Percentiles rank a stretch among this genome's conserved stretches.
phyloP scores from a whole-genome alignment of 495 filamentous ascomycete genomes.

The Penicillium riverlandense region DNA sequence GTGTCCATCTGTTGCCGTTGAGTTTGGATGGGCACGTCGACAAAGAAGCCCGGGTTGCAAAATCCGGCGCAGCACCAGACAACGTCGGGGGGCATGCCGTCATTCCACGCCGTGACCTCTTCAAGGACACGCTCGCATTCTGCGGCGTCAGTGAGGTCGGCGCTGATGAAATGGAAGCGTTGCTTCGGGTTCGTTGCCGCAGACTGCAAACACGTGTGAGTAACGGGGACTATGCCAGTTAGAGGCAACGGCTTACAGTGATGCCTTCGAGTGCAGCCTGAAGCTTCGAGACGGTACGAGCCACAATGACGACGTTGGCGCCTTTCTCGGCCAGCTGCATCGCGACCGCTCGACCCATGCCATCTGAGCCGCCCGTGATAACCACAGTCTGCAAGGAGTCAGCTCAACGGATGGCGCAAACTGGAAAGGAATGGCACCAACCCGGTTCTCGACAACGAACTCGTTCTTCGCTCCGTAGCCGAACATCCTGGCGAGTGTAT shows the following conservation, averaged over 20 bases:
- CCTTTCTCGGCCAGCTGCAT: slow-evolving; percentile 71
- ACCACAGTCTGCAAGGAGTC: slow-evolving; percentile 58
- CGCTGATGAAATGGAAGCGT: slow-evolving; percentile 75
- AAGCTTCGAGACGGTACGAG: slow-evolving; percentile 72
- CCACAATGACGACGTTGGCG: slow-evolving; percentile 79
- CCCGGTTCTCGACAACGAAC: slow-evolving; percentile 74
- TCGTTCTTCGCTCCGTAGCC: slow-evolving; percentile 58
- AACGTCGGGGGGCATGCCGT: slow-evolving; percentile 64
- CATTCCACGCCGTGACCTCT: slow-evolving; percentile 80
- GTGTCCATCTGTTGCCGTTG: slow-evolving; percentile 78
- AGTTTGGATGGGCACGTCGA: slow-evolving; percentile 57
- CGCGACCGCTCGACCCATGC: slow-evolving; percentile 74
- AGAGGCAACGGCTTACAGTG: slow-evolving; percentile 33
- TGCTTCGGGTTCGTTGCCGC: slow-evolving; percentile 53
- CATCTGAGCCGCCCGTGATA: slow-evolving; percentile 88
- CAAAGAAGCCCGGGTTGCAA: slow-evolving; percentile 69
- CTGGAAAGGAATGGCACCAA: slow-evolving; percentile 30
- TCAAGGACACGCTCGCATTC: slow-evolving; percentile 62
- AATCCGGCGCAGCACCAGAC: slow-evolving; percentile 89
- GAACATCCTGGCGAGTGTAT: slow-evolving; percentile 51
- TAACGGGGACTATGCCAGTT: not conserved
- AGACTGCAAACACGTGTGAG: slow-evolving; percentile 31
- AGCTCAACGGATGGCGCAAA: slow-evolving; percentile 2
- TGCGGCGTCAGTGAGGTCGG: slow-evolving; percentile 64
- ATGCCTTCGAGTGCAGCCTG: slow-evolving; percentile 60